A percentile compares a stretch with the other conserved stretches of the same genome.
phyloP scores from a whole-genome alignment of 2,329 filamentous ascomycete species.

The Parastagonospora avenae region DNA sequence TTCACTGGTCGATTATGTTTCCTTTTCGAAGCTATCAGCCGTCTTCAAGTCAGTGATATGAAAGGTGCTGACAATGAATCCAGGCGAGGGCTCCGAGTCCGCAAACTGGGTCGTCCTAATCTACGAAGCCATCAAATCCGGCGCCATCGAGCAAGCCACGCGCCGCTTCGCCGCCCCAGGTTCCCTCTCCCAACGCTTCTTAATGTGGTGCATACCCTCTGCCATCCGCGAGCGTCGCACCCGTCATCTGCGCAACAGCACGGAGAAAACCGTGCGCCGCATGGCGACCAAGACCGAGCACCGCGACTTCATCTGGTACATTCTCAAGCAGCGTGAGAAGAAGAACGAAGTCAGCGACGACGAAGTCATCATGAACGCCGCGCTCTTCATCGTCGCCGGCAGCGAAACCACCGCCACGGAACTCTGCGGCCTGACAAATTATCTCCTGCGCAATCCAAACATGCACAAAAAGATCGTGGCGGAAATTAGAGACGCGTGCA shows the following conservation, averaged over 20 bases:
- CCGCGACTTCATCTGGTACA: constrained; percentile 45
- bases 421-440: constrained; percentile 38
- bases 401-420: constrained; percentile 43
- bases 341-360: constrained; percentile 41
- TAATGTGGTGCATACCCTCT: constrained; percentile 38
- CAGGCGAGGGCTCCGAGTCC: constrained; percentile 37
- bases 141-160: constrained; percentile 37
- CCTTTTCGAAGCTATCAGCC: neutral
- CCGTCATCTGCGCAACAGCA: constrained; percentile 36
- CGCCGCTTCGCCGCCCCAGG: constrained; percentile 35
- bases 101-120: constrained; percentile 42
- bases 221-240: constrained; percentile 31
- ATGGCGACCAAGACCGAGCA: constrained; percentile 38
- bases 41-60: too few species aligned
- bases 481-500: constrained; percentile 34
- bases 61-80: neutral
- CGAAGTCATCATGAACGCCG: constrained; percentile 41
- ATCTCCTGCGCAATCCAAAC: constrained; percentile 34
- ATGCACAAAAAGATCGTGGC: constrained; percentile 28
- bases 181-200: constrained; percentile 25
- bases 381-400: constrained; percentile 40
- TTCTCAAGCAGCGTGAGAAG: constrained; percentile 39
- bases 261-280: constrained; percentile 35
- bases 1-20: neutral
- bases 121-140: constrained; percentile 43